These are phyloP conservation scores for Sesbania bispinosa DNA, from an alignment of 306 rosid genomes.

Conservation along the genomic window DNA sequence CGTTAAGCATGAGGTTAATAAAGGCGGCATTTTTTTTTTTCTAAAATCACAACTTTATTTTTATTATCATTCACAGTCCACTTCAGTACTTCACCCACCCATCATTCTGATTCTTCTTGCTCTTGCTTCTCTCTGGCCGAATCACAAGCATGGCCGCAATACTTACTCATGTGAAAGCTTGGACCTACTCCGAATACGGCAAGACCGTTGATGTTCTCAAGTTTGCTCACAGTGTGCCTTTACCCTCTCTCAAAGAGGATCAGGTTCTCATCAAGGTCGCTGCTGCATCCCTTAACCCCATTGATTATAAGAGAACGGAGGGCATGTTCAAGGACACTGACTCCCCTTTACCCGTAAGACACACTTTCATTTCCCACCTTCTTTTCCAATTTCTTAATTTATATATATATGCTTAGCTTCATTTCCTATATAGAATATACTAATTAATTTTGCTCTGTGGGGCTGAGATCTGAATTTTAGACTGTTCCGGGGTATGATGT, in stretches of 20 bases:
- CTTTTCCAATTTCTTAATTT: too few relatives aligned
- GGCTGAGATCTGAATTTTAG: slow-evolving; percentile 18
- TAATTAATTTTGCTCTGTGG: not conserved
- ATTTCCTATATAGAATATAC: too few relatives aligned
- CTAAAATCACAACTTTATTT: too few relatives aligned
- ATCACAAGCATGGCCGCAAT: slow-evolving; percentile 36
- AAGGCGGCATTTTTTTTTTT: too few relatives aligned
- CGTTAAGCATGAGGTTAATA: too few relatives aligned
- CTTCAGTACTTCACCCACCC: too few relatives aligned
- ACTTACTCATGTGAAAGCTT: slow-evolving; percentile 48
- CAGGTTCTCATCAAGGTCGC: slow-evolving; percentile 63
- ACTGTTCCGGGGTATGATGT: slow-evolving; percentile 55
- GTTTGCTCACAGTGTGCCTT: slow-evolving; percentile 32
- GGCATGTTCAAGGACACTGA: slow-evolving; percentile 30
- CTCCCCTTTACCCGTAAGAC: slow-evolving; percentile 40
- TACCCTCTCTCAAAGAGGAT: slow-evolving; percentile 42
- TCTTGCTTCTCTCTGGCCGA: too few relatives aligned
- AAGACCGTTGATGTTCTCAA: slow-evolving; percentile 48
- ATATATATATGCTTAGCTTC: too few relatives aligned
- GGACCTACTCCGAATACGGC: slow-evolving; percentile 59
- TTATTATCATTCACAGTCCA: too few relatives aligned
- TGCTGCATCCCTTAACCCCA: slow-evolving; percentile 62
- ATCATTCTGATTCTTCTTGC: too few relatives aligned
- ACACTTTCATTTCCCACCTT: not conserved
- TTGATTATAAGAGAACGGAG: slow-evolving; percentile 51